A percentile compares a stretch with the other conserved stretches of the same genome.
phyloP scores from a whole-genome alignment of 768 basidiomycete species.

The Termitomyces eurrhizus region DNA sequence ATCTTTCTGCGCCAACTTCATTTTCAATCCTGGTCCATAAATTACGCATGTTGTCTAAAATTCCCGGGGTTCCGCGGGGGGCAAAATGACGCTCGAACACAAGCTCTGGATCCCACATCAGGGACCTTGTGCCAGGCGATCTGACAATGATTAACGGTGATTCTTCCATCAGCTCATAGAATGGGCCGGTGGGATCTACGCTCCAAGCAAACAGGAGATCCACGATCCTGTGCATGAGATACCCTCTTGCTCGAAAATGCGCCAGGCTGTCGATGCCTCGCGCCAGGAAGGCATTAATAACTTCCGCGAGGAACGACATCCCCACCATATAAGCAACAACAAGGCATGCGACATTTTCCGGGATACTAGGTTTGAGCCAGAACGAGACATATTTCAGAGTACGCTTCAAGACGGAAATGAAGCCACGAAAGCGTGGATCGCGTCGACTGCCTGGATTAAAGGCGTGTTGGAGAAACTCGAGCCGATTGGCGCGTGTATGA shows the following conservation, averaged over 20 bases:
- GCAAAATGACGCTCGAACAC: background rate
- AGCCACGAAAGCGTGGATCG: background rate
- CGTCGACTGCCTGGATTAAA: background rate
- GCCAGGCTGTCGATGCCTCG: background rate
- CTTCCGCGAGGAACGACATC: slow-evolving; percentile 3
- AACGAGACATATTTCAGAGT: slow-evolving; percentile 9
- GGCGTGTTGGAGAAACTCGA: background rate
- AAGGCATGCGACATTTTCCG: background rate
- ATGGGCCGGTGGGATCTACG: background rate
- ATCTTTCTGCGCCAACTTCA: background rate
- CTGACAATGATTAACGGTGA: background rate
- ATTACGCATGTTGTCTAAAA: slow-evolving; percentile 1
- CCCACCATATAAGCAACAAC: background rate
- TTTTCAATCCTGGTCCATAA: background rate
- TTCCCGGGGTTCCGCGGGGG: background rate
- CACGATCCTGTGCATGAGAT: slow-evolving; percentile 1
- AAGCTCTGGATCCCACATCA: background rate
- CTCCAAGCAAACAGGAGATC: background rate
- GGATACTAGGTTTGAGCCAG: slow-evolving; percentile 5
- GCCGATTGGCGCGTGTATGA: background rate
- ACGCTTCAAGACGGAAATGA: slow-evolving; percentile 2
- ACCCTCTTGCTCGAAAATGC: slow-evolving; percentile 1
- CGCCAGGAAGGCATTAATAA: background rate
- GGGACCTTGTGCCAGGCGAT: background rate
- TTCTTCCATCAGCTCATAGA: background rate